Evolutionary conservation across 192 early-diverging fungal species (phyloP).

Genomic region (Radiomyces spectabilis): DNA sequence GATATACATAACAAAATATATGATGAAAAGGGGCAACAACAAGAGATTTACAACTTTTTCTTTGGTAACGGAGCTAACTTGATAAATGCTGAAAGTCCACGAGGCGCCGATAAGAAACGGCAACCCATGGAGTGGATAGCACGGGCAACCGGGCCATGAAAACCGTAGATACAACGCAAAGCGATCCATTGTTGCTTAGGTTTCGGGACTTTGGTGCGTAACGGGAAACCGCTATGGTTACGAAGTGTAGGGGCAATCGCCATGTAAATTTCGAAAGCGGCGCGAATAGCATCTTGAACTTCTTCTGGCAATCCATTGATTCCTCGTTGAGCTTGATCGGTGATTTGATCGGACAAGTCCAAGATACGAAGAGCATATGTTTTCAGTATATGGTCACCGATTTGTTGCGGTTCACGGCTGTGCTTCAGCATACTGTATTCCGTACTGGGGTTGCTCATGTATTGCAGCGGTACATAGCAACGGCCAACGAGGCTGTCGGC

Average conservation of each 20-base stretch:
- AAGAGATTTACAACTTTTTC: too few species aligned
- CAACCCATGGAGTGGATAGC: not conserved
- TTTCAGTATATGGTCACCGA: conserved; percentile 7
- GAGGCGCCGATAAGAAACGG: not conserved
- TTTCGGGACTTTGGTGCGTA: conserved; percentile 23
- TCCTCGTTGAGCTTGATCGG: conserved; percentile 19
- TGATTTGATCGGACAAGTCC: conserved; percentile 17
- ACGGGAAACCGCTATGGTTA: conserved; percentile 19
- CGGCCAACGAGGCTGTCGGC: conserved; percentile 28
- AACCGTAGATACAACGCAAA: conserved; percentile 19
- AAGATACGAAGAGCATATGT: conserved; percentile 19
- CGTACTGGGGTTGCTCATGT: conserved; percentile 8
- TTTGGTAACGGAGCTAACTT: not conserved
- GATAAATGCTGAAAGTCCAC: not conserved
- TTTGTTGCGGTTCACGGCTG: not conserved
- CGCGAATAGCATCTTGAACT: conserved; percentile 27
- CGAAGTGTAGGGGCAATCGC: conserved; percentile 31
- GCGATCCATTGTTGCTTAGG: conserved; percentile 19
- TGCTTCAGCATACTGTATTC: conserved; percentile 4
- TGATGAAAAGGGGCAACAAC: too few species aligned
- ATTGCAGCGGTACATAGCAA: conserved; percentile 36
- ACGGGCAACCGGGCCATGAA: conserved; percentile 2
- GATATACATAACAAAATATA: too few species aligned
- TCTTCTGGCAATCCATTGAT: conserved; percentile 29
- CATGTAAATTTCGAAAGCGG: conserved; percentile 40